phyloP scores from a whole-genome alignment of 1,284 basidiomycete genomes.

The Tylopilus orsonianus region DNA sequence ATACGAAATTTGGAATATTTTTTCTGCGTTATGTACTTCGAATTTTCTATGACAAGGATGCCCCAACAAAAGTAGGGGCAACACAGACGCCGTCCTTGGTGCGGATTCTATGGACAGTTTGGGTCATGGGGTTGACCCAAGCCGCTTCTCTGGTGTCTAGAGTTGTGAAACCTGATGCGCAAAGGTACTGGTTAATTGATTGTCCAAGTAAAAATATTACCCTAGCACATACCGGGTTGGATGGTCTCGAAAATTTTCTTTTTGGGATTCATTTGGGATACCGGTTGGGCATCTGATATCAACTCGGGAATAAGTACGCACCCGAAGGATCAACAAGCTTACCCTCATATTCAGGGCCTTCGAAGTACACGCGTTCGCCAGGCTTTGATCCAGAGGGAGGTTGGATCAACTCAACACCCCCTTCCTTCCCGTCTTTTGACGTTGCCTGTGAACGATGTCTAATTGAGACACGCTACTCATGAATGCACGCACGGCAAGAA shows the following conservation, averaged over 20 bases:
- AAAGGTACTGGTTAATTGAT: constrained; percentile 5
- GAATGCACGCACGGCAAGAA: constrained; percentile 70
- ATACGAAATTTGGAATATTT: neutral
- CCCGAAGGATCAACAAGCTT: constrained; percentile 3
- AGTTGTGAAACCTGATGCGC: constrained; percentile 73
- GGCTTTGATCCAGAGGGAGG: constrained; percentile 86
- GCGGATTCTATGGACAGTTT: constrained; percentile 78
- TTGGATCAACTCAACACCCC: constrained; percentile 87
- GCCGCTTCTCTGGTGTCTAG: constrained; percentile 84
- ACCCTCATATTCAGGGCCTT: constrained; percentile 83
- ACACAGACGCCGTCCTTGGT: constrained; percentile 82
- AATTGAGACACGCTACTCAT: neutral
- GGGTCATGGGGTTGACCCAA: constrained; percentile 87
- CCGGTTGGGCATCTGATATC: constrained; percentile 60
- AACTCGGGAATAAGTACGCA: neutral
- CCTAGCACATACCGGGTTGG: constrained; percentile 66
- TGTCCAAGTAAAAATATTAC: neutral
- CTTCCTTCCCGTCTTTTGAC: constrained; percentile 85
- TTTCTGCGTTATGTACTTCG: constrained; percentile 1
- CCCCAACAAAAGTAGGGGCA: constrained; percentile 82
- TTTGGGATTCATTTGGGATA: constrained; percentile 90
- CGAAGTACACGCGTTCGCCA: constrained; percentile 92
- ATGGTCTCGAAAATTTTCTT: constrained; percentile 97
- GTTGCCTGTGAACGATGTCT: constrained; percentile 59
- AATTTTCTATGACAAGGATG: constrained; percentile 74